Conservation (phyloP, 2,329 filamentous ascomycete species). For the Clonostachys rhizophaga region DNA sequence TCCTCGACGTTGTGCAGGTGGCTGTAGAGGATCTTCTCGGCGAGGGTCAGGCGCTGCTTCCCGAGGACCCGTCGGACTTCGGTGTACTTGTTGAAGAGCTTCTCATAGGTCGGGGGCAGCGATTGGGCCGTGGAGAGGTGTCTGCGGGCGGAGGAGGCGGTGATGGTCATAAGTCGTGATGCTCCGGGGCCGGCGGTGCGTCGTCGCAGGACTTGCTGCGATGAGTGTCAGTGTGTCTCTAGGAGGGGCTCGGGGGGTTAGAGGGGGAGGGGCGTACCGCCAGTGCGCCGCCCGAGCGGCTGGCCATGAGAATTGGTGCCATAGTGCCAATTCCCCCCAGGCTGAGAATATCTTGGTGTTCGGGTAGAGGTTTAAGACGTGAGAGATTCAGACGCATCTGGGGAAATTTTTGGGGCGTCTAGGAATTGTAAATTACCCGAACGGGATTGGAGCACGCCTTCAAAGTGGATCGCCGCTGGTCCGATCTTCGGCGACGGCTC, state of each 20-base stretch:
- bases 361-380: too few species aligned
- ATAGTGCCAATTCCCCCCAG: constrained; percentile 16
- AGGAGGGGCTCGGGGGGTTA: too few species aligned
- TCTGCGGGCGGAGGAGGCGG: constrained; percentile 20
- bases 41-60: constrained; percentile 67
- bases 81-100: constrained; percentile 71
- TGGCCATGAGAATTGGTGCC: constrained; percentile 46
- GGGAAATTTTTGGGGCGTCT: too few species aligned
- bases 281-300: constrained; percentile 41
- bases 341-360: too few species aligned
- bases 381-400: too few species aligned
- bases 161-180: constrained; percentile 14
- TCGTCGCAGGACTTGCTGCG: constrained; percentile 30
- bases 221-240: too few species aligned
- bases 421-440: too few species aligned
- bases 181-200: constrained; percentile 19
- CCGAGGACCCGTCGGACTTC: constrained; percentile 73
- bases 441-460: too few species aligned
- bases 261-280: constrained; percentile 24
- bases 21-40: constrained; percentile 97
- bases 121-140: constrained; percentile 32
- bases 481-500: too few species aligned
- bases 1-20: constrained; percentile 89
- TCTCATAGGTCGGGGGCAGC: constrained; percentile 71
- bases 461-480: too few species aligned